phyloP scores from a whole-genome alignment of 495 filamentous ascomycete species.

The Thermothielavioides terrestris region DNA sequence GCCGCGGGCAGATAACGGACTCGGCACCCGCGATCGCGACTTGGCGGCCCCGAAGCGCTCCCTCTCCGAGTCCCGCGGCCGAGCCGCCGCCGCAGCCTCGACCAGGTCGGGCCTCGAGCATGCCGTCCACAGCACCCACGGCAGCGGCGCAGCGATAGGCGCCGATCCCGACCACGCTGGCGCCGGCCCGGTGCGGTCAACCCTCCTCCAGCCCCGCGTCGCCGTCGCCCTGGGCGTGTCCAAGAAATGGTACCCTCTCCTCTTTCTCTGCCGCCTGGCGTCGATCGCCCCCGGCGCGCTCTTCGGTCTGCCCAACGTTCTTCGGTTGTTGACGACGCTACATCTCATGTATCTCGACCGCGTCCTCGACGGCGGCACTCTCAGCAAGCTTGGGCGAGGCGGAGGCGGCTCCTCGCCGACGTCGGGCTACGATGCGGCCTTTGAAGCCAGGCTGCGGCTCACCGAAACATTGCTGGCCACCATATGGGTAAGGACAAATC shows the following conservation, averaged over 20 bases:
- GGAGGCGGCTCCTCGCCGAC: not conserved
- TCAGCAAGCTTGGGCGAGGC: slow-evolving; percentile 29
- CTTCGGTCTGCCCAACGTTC: slow-evolving; percentile 36
- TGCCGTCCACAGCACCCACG: not conserved
- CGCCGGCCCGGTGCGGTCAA: slow-evolving; percentile 66
- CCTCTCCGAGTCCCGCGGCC: slow-evolving; percentile 2
- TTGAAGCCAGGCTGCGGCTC: slow-evolving; percentile 43
- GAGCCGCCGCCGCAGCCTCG: slow-evolving; percentile 3
- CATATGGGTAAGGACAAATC: slow-evolving; percentile 86
- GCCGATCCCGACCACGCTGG: slow-evolving; percentile 18
- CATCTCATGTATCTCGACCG: slow-evolving; percentile 19
- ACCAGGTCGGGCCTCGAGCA: slow-evolving; percentile 2
- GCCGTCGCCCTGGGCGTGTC: slow-evolving; percentile 42
- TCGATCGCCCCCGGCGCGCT: slow-evolving; percentile 37
- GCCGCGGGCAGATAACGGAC: slow-evolving; percentile 15
- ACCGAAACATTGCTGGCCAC: slow-evolving; percentile 74
- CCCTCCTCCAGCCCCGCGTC: slow-evolving; percentile 42
- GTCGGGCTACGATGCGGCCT: slow-evolving; percentile 12
- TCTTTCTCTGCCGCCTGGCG: slow-evolving; percentile 37
- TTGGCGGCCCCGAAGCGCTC: not conserved
- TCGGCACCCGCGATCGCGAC: slow-evolving; percentile 3
- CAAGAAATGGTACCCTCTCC: slow-evolving; percentile 37
- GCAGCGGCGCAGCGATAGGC: not conserved
- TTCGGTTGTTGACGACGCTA: slow-evolving; percentile 37
- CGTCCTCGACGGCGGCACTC: slow-evolving; percentile 21